Evolutionary conservation across 257 asterid genomes (phyloP), one percentile per base, ranked within the genome.

Genomic region (Plantago major): DNA sequence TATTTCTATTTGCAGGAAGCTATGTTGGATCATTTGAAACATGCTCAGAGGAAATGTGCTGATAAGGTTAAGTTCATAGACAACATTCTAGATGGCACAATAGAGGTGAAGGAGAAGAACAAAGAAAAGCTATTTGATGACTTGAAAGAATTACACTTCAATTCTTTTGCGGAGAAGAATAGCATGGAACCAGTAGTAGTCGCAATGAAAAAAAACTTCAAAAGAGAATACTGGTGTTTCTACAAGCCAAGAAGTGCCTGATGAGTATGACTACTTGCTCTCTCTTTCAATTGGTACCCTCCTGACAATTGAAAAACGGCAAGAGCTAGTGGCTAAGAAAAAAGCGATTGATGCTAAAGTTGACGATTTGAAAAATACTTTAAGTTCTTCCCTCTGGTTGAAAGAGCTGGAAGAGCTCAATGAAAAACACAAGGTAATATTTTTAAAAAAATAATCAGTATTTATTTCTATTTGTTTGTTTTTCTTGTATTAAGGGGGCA

Each of bases 221-320:
- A 94, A 80, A 58, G 94, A 79, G 73, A 79, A 42, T 72, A 43
- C 61, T 19, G 88, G 75, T 26, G 72, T 55, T 42, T 64, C 66
- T 30, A 66, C 73, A 4, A 74, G 66, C 46, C 75, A 50, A 50
- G 96, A 78, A 62, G 91, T 76, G 65, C 71, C 74, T 57, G 83
- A 88, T 69, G 99, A 93, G 71, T 89, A 89, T 79, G 99, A 93
- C 65, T 93, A 93, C 72, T 74, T 93, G 83, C 74, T 93, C 42
- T 75, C 88, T 37, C 60, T 93, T 85, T 79, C 97, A 6, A 93
- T 93, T 69, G 95, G 94, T 40, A 74, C 90, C n/a, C n/a, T n/a
- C 62, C 78, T 93, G 74, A 93, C 97, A 43, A 64, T 70, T 11
- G 99, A 93, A 75, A 89, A 79, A 79, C 76, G 83, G 73, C 82